Evolutionary conservation across 2,329 filamentous ascomycete genomes (phyloP).

Genomic region (Talaromyces amestolkiae): DNA sequence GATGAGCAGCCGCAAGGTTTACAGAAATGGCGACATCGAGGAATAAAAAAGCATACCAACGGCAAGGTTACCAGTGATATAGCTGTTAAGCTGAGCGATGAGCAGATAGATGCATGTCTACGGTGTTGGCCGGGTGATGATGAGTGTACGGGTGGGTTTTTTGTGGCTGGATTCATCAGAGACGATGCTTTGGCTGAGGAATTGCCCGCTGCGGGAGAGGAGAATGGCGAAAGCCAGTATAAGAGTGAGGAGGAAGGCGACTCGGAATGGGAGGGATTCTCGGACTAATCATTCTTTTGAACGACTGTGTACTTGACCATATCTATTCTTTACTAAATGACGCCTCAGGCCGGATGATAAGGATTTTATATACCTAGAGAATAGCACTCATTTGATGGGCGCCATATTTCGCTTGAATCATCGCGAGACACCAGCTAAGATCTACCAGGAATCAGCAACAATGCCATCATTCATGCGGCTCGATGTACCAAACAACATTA

Average conservation of each 20-base stretch:
- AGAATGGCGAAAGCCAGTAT: constrained; percentile 18
- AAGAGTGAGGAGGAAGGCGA: constrained; percentile 29
- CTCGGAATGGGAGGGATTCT: constrained; percentile 48
- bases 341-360: not conserved
- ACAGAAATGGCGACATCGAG: constrained; percentile 69
- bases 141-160: constrained; percentile 90
- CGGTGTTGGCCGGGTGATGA: constrained; percentile 77
- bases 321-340: not conserved
- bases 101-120: constrained; percentile 68
- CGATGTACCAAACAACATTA: not conserved
- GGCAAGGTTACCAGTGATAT: constrained; percentile 16
- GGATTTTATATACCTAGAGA: not conserved
- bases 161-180: constrained; percentile 81
- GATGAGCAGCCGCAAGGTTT: constrained; percentile 74
- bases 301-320: not conserved
- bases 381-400: not conserved
- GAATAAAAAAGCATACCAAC: constrained; percentile 47
- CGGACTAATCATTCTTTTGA: constrained; percentile 28
- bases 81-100: constrained; percentile 42
- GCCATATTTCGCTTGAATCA: not conserved
- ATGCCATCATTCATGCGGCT: not conserved
- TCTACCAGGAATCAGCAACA: not conserved
- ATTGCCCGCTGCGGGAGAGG: constrained; percentile 16
- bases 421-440: not conserved
- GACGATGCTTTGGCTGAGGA: constrained; percentile 47